Base-by-base conservation (phyloP, 495 filamentous ascomycete species). In the Penicillium tannophilum region DNA sequence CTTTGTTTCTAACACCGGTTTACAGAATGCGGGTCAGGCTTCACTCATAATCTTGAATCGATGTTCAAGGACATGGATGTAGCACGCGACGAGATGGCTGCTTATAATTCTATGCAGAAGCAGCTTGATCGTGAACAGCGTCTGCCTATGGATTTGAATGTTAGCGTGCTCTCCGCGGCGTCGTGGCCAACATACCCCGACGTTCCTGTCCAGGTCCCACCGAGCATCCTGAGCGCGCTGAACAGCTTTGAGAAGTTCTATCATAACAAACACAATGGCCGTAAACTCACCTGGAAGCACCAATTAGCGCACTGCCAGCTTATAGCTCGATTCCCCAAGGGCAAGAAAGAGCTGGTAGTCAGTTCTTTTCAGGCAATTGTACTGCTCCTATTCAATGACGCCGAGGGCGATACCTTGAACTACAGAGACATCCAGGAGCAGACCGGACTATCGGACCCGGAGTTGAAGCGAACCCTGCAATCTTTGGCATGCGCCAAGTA, bases 11-110 rank as follows among this genome's bases (percentile, higher is more conserved):
- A 56, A 65, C 48, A 31, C 56, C 1, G 10, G 41, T 11, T 51
- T 11, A 6, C 55, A 86, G 93, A 98, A 77, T 98, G 94, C 69
- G 95, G 95, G 26, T 87, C 90, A 3, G 87, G 82, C 61, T 98
- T 98, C 68, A 98, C 95, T 1, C 91, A 96, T 63, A 98, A 99
- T 65, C 81, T 99, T 2, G 94, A 99, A 72, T 89, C 91, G 35
- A 99, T 99, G 94, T 98, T 99, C 79, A 97, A 96, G 67, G 94
- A 99, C 65, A 90, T 97, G 72, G 93, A 96, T 60, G 80, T 97
- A 52, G 89, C 88, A 12, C 84, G 86, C 35, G 93, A 96, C 57
- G 91, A 95, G 65, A 92, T 96, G 81, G 56, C 71, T 5, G 86
- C 88, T 0, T 97, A 92, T 76, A 92, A 85, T 58, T 75, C 79